Conservation (phyloP, 768 basidiomycete genomes). For the Russula virescens region DNA sequence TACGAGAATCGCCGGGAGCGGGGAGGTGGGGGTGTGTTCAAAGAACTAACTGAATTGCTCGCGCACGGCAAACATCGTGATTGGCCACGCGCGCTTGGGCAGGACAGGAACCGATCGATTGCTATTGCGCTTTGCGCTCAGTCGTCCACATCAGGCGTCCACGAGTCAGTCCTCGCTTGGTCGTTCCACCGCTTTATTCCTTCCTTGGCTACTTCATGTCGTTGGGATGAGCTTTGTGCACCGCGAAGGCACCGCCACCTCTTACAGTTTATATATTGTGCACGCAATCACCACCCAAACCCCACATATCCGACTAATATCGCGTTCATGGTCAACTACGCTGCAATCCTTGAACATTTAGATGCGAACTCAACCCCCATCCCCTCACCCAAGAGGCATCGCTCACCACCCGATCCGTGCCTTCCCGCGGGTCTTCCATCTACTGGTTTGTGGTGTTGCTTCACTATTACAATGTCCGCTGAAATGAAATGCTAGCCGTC, state of each 20-base stretch:
- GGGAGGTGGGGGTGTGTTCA: neutral
- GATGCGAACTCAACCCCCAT: conserved; percentile 1
- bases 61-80: no score
- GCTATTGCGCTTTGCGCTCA: no score
- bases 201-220: neutral
- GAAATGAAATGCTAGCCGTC: conserved; percentile 45
- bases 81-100: no score
- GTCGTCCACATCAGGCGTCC: no score
- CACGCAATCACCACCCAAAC: neutral
- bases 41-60: neutral
- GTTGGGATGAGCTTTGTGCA: neutral
- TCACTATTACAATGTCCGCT: neutral
- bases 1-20: neutral
- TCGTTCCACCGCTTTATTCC: neutral
- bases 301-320: neutral
- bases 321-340: conserved; percentile 22
- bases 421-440: conserved; percentile 67
- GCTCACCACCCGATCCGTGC: conserved; percentile 47
- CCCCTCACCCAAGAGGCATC: conserved; percentile 30
- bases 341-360: conserved; percentile 15
- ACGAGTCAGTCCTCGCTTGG: neutral
- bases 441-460: conserved; percentile 39
- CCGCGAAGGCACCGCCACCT: conserved; percentile 1
- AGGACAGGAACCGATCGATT: no score
- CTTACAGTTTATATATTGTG: neutral